Evolutionary conservation across 1,284 basidiomycete genomes (phyloP), one percentile per base, ranked within the genome.

Genomic region (Pascua sp.): DNA sequence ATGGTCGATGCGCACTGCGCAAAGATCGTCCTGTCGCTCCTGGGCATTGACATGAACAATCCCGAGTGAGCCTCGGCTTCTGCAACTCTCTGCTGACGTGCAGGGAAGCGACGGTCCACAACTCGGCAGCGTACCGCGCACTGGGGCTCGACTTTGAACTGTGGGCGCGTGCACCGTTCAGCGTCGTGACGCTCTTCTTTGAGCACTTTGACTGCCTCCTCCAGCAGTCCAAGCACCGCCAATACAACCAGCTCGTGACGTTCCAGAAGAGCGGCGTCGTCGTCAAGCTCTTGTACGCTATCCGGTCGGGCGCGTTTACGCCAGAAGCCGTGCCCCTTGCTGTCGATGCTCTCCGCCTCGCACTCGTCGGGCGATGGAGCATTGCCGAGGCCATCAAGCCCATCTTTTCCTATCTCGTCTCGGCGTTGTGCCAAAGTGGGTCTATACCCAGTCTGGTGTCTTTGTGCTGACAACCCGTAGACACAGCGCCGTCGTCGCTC

Each of bases 101-200:
- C 65, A 92, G 89, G 24, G 81, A 84, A 56, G 92, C 92, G 1
- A 88, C 87, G 0, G 82, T 97, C 36, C 83, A 86, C 51, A 96
- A 96, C 65, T 81, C 86, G 2, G 81, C 88, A 1, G 90, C 90
- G 2, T 96, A 95, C 69, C 83, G 85, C 47, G 83, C 87, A 1
- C 82, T 97, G 45, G 88, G 90, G 0, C 83, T 97, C 3, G 91
- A 96, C 69, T 90, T 96, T 65, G 87, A 91, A 58, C 83, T 97
- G 8, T 98, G 94, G 94, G 84, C 89, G 0, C 82, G 78, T 32
- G 86, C 90, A 0, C 78, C 80, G 1, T 68, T 77, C 5, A 86
- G 87, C 42, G 85, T 97, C 32, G 89, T 91, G 68, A 80, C 79
- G 4, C 82, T 85, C 15, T 88, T 93, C 68, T 80, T 94, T 0